phyloP scores from a whole-genome alignment of 441 rosid genomes.

The Gossypium trilobum region DNA sequence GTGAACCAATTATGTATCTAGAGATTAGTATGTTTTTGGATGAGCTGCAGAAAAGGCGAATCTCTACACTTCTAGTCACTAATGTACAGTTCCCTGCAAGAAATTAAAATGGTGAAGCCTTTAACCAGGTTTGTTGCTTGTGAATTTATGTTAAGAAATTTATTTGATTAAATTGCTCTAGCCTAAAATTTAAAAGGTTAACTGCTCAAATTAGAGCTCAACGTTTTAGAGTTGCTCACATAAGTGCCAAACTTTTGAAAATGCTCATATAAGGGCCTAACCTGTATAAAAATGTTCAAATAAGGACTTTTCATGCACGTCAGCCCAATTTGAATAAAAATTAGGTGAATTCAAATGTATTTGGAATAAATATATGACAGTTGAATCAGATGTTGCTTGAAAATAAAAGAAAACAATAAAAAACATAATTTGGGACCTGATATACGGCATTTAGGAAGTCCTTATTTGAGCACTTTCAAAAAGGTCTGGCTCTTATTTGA shows the following conservation, averaged over 20 bases:
- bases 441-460: background rate
- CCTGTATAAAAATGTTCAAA: background rate
- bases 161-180: slow-evolving; percentile 10
- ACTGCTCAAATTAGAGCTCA: background rate
- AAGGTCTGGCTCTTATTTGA: background rate
- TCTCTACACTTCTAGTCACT: slow-evolving; percentile 85
- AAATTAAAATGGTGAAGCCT: slow-evolving; percentile 64
- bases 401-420: background rate
- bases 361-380: background rate
- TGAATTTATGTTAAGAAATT: slow-evolving; percentile 24
- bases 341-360: background rate
- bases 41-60: slow-evolving; percentile 69
- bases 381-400: background rate
- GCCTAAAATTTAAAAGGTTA: background rate
- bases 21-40: slow-evolving; percentile 79
- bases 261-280: background rate
- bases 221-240: background rate
- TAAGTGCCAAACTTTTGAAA: background rate
- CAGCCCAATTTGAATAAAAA: background rate
- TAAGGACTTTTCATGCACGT: background rate
- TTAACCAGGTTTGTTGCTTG: slow-evolving; percentile 75
- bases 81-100: slow-evolving; percentile 92
- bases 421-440: background rate
- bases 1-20: slow-evolving; percentile 94
- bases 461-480: background rate